These are phyloP conservation scores for Pseudogymnoascus destructans DNA, from an alignment of 2,329 filamentous ascomycete species.

Conservation along the genomic window DNA sequence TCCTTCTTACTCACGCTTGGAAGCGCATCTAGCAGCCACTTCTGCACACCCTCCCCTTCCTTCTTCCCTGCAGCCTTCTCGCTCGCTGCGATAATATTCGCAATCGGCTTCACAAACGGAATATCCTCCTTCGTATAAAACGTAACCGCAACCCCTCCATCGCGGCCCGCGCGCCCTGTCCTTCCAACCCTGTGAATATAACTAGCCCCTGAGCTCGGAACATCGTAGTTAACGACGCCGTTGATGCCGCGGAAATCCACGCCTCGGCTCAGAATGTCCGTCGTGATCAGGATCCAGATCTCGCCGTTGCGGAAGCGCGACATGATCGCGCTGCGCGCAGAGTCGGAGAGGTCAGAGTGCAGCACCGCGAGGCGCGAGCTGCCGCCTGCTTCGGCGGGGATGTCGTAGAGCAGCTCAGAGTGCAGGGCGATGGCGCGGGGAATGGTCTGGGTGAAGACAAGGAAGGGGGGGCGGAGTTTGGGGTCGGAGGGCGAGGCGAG, in stretches of 20 bases:
- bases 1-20: conserved; percentile 75
- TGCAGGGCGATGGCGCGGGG: conserved; percentile 77
- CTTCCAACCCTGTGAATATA: conserved; percentile 92
- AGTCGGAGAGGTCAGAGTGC: conserved; percentile 72
- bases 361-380: conserved; percentile 75
- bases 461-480: conserved; percentile 66
- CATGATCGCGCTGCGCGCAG: conserved; percentile 68
- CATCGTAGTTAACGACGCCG: conserved; percentile 94
- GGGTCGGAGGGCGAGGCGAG: conserved; percentile 30
- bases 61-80: conserved; percentile 54
- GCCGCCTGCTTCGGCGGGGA: conserved; percentile 76
- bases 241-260: conserved; percentile 94
- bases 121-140: conserved; percentile 95
- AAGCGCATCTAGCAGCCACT: conserved; percentile 79
- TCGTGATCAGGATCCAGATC: conserved; percentile 94
- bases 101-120: conserved; percentile 76
- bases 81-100: conserved; percentile 77
- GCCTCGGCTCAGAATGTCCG: conserved; percentile 80
- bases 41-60: conserved; percentile 48
- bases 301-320: conserved; percentile 80
- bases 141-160: conserved; percentile 81
- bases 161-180: conserved; percentile 75
- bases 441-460: conserved; percentile 95
- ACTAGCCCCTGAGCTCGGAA: conserved; percentile 75
- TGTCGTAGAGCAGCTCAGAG: conserved; percentile 86